Conservation (phyloP, 345 rosid species). For the Eucalyptus tenuipes region DNA sequence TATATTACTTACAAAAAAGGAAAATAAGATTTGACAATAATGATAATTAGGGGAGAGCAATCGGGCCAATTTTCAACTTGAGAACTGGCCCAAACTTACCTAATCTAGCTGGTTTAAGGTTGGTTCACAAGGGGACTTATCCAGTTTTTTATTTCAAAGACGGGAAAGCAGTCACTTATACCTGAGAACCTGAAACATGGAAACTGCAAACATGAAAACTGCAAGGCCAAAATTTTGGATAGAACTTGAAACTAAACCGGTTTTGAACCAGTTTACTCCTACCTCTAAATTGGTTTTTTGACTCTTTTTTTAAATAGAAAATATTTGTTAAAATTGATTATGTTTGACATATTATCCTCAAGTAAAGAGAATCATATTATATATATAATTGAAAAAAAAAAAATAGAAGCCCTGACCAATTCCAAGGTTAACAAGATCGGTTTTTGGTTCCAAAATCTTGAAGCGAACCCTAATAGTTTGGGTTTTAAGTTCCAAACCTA, state of each 20-base stretch:
- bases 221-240: not conserved
- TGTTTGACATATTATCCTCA: not conserved
- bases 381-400: not conserved
- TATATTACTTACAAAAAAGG: not conserved
- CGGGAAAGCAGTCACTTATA: not conserved
- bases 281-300: not conserved
- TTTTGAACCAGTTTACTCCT: not conserved
- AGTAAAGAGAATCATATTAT: not conserved
- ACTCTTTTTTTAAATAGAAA: not conserved
- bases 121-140: not conserved
- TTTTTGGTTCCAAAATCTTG: not conserved
- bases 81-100: fast-evolving
- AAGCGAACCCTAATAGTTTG: not conserved
- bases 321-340: not conserved
- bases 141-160: not conserved
- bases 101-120: not conserved
- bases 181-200: not conserved
- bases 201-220: not conserved
- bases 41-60: not conserved
- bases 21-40: not conserved
- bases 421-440: not conserved
- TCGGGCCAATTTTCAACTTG: not conserved
- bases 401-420: fast-evolving
- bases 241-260: not conserved
- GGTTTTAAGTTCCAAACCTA: not conserved